A percentile compares a stretch with the other conserved stretches of the same genome.
phyloP scores from a whole-genome alignment of 768 basidiomycete species.

The Fomitopsis pulvina region DNA sequence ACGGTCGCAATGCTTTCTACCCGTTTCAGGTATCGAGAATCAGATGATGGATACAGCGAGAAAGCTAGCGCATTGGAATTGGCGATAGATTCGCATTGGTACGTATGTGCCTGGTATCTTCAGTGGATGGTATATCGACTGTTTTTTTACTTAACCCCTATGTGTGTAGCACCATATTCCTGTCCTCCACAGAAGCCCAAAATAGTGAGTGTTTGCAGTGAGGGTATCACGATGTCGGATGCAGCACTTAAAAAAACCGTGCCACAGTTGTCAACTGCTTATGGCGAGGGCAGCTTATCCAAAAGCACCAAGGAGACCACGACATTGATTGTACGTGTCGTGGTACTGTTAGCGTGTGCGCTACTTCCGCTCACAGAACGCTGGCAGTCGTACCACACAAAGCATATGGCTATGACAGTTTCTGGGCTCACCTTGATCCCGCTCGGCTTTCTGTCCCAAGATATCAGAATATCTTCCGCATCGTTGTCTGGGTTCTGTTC shows the following conservation, averaged over 20 bases:
- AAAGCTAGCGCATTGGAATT: constrained; percentile 75
- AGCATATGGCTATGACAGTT: constrained; percentile 42
- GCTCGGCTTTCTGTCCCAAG: constrained; percentile 75
- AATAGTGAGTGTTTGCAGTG: constrained; percentile 64
- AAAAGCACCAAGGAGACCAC: constrained; percentile 64
- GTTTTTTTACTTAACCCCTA: background rate
- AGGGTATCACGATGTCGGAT: background rate
- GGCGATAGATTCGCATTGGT: constrained; percentile 94
- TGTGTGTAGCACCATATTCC: constrained; percentile 61
- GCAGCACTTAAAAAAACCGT: background rate
- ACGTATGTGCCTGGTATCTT: constrained; percentile 5
- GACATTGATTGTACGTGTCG: constrained; percentile 66
- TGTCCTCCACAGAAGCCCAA: constrained; percentile 83
- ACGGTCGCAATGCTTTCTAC: constrained; percentile 70
- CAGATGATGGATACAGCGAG: constrained; percentile 72
- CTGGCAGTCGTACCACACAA: constrained; percentile 60
- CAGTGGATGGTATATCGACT: background rate
- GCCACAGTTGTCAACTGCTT: constrained; percentile 66
- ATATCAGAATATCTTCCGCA: constrained; percentile 83
- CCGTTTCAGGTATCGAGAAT: constrained; percentile 63
- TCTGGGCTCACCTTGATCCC: constrained; percentile 72
- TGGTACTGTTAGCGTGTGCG: background rate
- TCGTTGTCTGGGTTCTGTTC: constrained; percentile 72
- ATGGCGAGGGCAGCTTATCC: constrained; percentile 81
- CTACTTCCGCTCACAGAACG: background rate